Base-by-base conservation (phyloP, 306 rosid genomes). In the Mimosa bimucronata region DNA sequence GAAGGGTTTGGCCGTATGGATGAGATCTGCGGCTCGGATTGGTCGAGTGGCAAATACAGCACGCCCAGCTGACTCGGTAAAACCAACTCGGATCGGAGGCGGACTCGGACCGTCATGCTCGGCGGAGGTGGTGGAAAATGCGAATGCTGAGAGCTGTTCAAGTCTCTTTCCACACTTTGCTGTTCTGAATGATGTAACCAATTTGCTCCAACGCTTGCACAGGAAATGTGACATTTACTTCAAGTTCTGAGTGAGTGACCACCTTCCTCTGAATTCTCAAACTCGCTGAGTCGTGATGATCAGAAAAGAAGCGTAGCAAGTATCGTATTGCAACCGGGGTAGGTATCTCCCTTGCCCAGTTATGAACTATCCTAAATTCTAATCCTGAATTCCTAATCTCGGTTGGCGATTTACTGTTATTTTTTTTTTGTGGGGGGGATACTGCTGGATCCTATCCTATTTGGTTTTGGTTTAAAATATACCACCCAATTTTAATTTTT, bases 21-120 rank as follows among this genome's bases (percentile, higher is more conserved):
- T 76, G 77, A 90, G 92, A 72, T 91, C 94, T 19, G 95, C 97
- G 45, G 90, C 62, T 31, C 74, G 87, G 79, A 94, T 94, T 68
- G 79, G 80, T 78, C 95, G 92, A 19, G 91, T 90, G 42, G 97
- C 92, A 79, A 94, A 92, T 29, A 92, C 92, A 12, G 94, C 97
- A 14, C 98, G 92, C 31, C 98, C 97, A 13, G 88, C 88, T 0
- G 92, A 83, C 71, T 83, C 88, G 18, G 98, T 92, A 71, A 88
- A 82, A 5, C 75, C 86, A 41, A 92, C 98, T 58, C 84, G 93
- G 74, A 92, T 88, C 5, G 97, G 98, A 34, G 94, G 98, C 41
- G 91, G 90, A 28, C 21, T 76, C 28, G 88, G 55, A 60, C 30
- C 29, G 25, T 77, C 81, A 57, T 61, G 69, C 18, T 23, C 73